Base-by-base conservation (phyloP, 192 early-diverging fungal species). In the Cetraspora pellucida region DNA sequence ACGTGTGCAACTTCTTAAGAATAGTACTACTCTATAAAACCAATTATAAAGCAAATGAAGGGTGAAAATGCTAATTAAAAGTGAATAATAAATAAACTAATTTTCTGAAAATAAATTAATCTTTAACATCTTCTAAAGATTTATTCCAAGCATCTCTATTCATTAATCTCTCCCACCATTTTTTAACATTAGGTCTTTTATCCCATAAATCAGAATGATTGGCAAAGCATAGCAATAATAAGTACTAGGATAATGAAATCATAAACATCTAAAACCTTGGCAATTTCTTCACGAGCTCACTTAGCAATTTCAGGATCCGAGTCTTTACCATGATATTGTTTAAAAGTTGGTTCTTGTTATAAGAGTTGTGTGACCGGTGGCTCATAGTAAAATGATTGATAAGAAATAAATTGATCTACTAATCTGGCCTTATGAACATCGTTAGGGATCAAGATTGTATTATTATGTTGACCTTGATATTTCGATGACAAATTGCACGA, bases 341-440 rank as follows among this genome's bases (percentile, higher is more conserved):
- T 73, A 16, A 11, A 16, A 59, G 57, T 67, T 16, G 58, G 10
- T 49, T n/a, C 9, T 31, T 79, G 58, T 25, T 8, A 7, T 14
- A 74, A 58, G 7, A 65, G 37, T 14, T 19, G 55, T 16, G 23
- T 3, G n/a, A 79, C 16, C 19, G 49, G 14, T 27, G 27, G 2
- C 23, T 31, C 28, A 4, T 37, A 79, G 43, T 79, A 47, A 43
- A 57, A 74, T 10, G 2, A 10, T 63, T 81, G 77, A 17, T 74
- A 43, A 10, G 77, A 81, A 21, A 77, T 72, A 52, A 46, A 84
- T 59, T 83, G 77, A 11, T 85, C 84, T 7, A 84, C 66, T 5
- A 81, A 25, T 16, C 74, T 75, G 30, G 65, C 28, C 49, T 82
- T 28, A 17, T 80, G 64, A 10, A 54, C 25, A 49, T 82, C 81